Conservation (phyloP, 2,329 filamentous ascomycete species). For the Paecilomyces dactylethromorphus region DNA sequence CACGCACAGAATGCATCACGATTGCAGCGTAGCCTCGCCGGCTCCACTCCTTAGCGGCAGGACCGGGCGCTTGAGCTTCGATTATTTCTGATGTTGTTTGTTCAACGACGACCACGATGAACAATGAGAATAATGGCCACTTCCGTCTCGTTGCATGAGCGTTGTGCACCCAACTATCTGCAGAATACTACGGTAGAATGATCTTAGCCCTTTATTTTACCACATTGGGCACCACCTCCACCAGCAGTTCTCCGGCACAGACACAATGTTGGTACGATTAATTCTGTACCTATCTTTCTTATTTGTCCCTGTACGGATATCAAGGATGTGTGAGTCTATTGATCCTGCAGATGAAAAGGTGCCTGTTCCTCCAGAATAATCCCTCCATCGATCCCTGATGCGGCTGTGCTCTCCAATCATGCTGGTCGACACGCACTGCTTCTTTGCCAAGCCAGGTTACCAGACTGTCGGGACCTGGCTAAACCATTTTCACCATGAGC, state of each 20-base stretch:
- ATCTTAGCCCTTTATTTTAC: background rate
- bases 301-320: background rate
- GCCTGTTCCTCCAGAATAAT: background rate
- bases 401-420: conserved; percentile 24
- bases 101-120: background rate
- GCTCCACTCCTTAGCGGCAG: background rate
- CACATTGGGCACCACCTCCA: background rate
- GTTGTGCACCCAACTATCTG: background rate
- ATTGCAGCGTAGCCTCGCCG: background rate
- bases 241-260: background rate
- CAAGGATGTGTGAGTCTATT: background rate
- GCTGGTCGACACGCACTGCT: conserved; percentile 24
- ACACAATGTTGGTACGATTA: background rate
- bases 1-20: background rate
- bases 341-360: background rate
- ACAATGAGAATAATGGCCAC: background rate
- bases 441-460: conserved; percentile 25
- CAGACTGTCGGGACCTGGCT: conserved; percentile 26
- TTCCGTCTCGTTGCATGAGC: background rate
- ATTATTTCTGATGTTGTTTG: background rate
- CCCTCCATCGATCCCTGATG: conserved; percentile 6
- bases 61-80: background rate
- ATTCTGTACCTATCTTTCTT: background rate
- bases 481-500: conserved; percentile 14
- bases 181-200: background rate